phyloP scores from a whole-genome alignment of 176 grass and related monocot species.

The Triticum dicoccoides region DNA sequence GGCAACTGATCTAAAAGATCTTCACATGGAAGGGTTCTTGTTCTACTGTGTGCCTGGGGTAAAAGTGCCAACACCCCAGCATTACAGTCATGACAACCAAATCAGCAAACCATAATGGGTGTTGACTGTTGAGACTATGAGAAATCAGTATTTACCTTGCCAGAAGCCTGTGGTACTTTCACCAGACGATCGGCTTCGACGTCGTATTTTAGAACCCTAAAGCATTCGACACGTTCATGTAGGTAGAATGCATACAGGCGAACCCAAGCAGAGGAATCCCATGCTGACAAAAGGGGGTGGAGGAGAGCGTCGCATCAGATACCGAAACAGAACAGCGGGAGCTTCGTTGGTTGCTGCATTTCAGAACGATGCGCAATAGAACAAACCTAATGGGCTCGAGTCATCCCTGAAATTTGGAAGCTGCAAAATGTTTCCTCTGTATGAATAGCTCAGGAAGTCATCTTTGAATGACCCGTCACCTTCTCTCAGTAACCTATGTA shows the following conservation, averaged over 20 bases:
- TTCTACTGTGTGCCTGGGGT: slow-evolving; percentile 86
- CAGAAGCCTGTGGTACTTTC: slow-evolving; percentile 56
- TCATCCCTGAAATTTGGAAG: slow-evolving; percentile 93
- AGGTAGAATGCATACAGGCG: slow-evolving; percentile 79
- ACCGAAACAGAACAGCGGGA: neutral
- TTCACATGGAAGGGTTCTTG: slow-evolving; percentile 61
- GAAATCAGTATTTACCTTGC: slow-evolving; percentile 44
- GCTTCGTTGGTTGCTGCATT: neutral
- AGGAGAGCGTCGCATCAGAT: neutral
- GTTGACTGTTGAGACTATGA: neutral
- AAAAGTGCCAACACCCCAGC: slow-evolving; percentile 19
- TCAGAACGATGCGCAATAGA: neutral
- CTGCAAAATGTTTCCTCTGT: slow-evolving; percentile 80
- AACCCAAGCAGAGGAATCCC: slow-evolving; percentile 91
- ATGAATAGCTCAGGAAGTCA: slow-evolving; percentile 81
- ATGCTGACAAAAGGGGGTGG: slow-evolving; percentile 44
- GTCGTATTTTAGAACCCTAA: slow-evolving; percentile 80
- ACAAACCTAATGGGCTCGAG: slow-evolving; percentile 79
- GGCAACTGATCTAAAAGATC: slow-evolving; percentile 91
- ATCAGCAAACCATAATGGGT: neutral
- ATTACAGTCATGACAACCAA: slow-evolving; percentile 4
- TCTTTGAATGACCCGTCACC: slow-evolving; percentile 86
- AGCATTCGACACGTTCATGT: slow-evolving; percentile 84
- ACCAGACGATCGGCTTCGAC: slow-evolving; percentile 77
- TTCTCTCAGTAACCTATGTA: slow-evolving; percentile 84